Percentiles rank a stretch among this genome's conserved stretches.
phyloP scores from a whole-genome alignment of 331 rosid genomes.

The Prunus yedoensis region DNA sequence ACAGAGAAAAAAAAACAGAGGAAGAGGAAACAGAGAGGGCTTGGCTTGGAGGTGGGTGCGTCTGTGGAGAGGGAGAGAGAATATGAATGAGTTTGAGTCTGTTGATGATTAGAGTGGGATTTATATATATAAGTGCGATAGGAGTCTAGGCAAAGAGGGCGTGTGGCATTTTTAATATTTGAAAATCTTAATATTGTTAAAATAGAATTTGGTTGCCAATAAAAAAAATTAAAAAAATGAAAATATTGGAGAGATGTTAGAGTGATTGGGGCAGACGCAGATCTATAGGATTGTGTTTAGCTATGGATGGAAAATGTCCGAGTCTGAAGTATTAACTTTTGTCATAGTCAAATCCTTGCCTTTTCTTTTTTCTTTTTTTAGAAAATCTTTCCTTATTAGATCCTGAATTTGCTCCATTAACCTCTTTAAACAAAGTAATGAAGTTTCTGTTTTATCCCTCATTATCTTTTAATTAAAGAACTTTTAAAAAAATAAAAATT shows the following conservation, averaged over 20 bases:
- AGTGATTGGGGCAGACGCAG: too few species aligned
- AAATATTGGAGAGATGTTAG: neutral
- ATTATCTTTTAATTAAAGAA: neutral
- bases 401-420: conserved; percentile 2
- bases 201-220: too few species aligned
- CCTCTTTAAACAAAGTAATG: neutral
- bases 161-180: neutral
- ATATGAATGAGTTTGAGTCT: neutral
- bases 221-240: neutral
- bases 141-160: neutral
- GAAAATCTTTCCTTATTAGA: neutral
- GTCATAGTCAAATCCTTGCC: neutral
- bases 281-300: neutral
- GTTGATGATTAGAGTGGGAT: neutral
- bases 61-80: conserved; percentile 5
- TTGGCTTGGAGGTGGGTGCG: neutral
- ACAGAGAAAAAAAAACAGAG: neutral
- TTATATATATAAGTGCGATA: neutral
- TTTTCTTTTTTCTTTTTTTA: neutral
- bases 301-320: neutral
- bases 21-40: neutral
- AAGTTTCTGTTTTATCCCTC: neutral
- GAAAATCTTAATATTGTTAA: too few species aligned
- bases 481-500: neutral
- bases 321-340: neutral